Conservation (phyloP, 148 eudicot species). For the Fagopyrum homotropicum region DNA sequence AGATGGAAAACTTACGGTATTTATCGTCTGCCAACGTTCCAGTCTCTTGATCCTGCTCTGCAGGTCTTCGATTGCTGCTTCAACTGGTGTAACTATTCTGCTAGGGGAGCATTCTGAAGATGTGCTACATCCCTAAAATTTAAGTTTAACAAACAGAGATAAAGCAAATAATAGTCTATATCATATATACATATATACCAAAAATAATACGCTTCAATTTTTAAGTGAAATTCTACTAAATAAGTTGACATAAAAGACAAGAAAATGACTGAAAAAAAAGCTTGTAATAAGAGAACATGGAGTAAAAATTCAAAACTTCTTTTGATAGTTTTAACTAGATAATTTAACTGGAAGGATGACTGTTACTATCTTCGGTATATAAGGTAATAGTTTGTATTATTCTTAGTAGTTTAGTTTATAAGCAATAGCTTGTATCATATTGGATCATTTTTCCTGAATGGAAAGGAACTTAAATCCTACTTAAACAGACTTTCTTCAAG, state of each 20-base stretch:
- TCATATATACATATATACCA: no score
- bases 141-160: constrained; percentile 1
- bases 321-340: not conserved
- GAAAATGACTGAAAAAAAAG: no score
- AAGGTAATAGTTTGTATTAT: no score
- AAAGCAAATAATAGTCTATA: not conserved
- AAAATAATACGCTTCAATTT: not conserved
- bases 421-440: no score
- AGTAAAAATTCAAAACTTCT: not conserved
- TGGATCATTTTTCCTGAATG: not conserved
- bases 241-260: no score
- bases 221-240: no score
- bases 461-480: not conserved
- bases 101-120: constrained; percentile 84
- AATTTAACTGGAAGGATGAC: no score
- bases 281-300: no score
- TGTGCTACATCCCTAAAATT: constrained; percentile 59
- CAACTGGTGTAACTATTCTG: constrained; percentile 62
- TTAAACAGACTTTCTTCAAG: not conserved
- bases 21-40: constrained; percentile 88
- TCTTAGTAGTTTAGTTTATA: no score
- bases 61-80: constrained; percentile 79
- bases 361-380: no score
- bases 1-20: constrained; percentile 41
- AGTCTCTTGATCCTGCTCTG: constrained; percentile 85